Evolutionary conservation across 768 basidiomycete species (phyloP), one percentile per base, ranked within the genome.

Genomic region (Cyclocybe aegerita): DNA sequence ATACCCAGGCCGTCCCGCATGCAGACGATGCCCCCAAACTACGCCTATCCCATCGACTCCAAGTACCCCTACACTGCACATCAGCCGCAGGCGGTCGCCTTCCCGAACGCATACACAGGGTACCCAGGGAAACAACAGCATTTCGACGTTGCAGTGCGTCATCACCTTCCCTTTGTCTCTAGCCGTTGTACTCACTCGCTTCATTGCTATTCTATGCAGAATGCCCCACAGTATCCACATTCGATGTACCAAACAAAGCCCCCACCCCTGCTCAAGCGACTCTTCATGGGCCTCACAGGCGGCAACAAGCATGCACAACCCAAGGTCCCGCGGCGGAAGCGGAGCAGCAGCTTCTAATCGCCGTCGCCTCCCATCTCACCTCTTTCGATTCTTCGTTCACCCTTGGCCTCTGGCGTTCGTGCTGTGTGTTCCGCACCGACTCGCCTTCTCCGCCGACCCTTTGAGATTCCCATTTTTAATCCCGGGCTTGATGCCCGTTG

Each of bases 311-410:
- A 63, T 34, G 39, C 36, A 2, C 53, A 51, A 31, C 49, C 54
- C 32, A 58, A 52, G 47, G 46, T 47, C 2, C 54, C 58, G 23
- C 49, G 58, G 40, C 53, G 61, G 39, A 61, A 63, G 43, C 57
- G 64, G 53, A 63, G 61, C 52, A 61, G 50, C 45, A 59, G 57
- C 53, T 60, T 65, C 60, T 65, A 50, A 56, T 32, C 17, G 23
- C 35, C 15, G 12, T 11, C 15, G 41, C 33, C 41, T 46, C 41
- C 16, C 38, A 36, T 33, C 9, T 17, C 29, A 33, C 43, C 23
- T 32, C 33, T 8, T 44, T 38, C 11, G 23, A 23, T 23, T 23
- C 23, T 23, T 23, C 23, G 23, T 23, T 23, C 23, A 5, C 23
- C 23, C 23, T 23, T 23, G 4, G 23, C 3, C 23, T 3, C 23